Percentiles rank a stretch among this genome's conserved stretches.
Conservation (phyloP, 768 basidiomycete species). For the Termitomyces sp. region DNA sequence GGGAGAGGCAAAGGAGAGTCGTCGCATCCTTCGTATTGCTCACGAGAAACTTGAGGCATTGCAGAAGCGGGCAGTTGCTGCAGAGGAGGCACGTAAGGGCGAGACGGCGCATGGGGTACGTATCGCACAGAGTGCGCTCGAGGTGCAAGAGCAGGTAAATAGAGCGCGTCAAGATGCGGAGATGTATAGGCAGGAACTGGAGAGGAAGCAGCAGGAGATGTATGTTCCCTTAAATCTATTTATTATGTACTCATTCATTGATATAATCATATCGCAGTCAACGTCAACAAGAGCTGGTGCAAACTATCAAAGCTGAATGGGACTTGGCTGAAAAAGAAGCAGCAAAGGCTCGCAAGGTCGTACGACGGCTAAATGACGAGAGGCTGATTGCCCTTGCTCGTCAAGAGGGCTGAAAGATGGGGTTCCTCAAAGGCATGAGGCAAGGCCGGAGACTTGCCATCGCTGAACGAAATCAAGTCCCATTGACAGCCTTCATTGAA, state of each 20-base stretch:
- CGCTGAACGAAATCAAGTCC: slow-evolving; percentile 3
- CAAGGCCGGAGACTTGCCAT: slow-evolving; percentile 36
- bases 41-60: slow-evolving; percentile 22
- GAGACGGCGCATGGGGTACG: slow-evolving; percentile 22
- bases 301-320: slow-evolving; percentile 26
- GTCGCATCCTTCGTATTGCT: slow-evolving; percentile 23
- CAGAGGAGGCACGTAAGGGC: slow-evolving; percentile 10
- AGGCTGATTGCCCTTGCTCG: slow-evolving; percentile 45
- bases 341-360: slow-evolving; percentile 38
- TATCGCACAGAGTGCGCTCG: slow-evolving; percentile 22
- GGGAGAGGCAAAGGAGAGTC: slow-evolving; percentile 23
- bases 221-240: slow-evolving; percentile 9
- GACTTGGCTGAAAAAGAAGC: slow-evolving; percentile 30
- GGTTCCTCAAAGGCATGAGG: slow-evolving; percentile 44
- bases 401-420: slow-evolving; percentile 49
- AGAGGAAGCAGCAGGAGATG: slow-evolving; percentile 25
- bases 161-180: slow-evolving; percentile 23
- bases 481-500: slow-evolving; percentile 13
- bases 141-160: slow-evolving; percentile 23
- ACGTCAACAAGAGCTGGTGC: slow-evolving; percentile 21
- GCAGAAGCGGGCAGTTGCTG: slow-evolving; percentile 11
- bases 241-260: not conserved
- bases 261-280: slow-evolving; percentile 10
- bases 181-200: slow-evolving; percentile 22
- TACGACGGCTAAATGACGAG: slow-evolving; percentile 56